A percentile compares a stretch with the other conserved stretches of the same genome.
Evolutionary conservation across 371 early-diverging fungal species (phyloP).

Genomic region (Mortierella sp.): DNA sequence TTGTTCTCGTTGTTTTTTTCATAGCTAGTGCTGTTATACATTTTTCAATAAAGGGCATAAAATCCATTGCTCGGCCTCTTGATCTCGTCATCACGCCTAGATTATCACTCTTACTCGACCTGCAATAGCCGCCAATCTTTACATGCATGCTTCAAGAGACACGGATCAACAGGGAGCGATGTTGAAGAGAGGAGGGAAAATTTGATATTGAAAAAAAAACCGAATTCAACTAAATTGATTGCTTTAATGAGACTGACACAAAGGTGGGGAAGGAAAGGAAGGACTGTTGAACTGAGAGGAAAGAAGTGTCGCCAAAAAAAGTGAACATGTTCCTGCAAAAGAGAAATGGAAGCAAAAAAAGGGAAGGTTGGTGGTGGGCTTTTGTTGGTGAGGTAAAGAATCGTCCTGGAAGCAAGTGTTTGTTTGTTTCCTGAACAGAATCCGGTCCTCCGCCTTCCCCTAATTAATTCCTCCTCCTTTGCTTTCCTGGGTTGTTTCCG

Average conservation of each 20-base stretch:
- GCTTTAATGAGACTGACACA: constrained; percentile 2
- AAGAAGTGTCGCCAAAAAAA: background rate
- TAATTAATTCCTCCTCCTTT: background rate
- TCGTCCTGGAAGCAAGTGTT: background rate
- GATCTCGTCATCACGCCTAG: no score
- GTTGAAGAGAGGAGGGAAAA: background rate
- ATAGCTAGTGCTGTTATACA: background rate
- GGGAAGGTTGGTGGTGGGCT: background rate
- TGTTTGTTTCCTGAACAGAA: background rate
- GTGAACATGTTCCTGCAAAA: background rate
- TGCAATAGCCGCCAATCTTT: background rate
- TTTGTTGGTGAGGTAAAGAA: background rate
- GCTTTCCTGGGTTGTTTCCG: background rate
- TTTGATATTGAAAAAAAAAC: constrained; percentile 1
- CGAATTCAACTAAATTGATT: background rate
- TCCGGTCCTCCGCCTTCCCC: background rate
- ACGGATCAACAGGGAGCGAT: background rate
- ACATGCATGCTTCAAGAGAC: background rate
- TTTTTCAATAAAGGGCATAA: background rate
- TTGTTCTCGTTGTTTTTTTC: background rate
- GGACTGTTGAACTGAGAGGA: background rate
- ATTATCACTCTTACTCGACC: no score
- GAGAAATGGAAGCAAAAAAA: background rate
- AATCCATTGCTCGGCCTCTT: no score
- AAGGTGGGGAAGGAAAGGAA: background rate